Evolutionary conservation across 108 stramenopile genomes (phyloP), one percentile per base, ranked within the genome.

Genomic region (Discostella stelligeroides): DNA sequence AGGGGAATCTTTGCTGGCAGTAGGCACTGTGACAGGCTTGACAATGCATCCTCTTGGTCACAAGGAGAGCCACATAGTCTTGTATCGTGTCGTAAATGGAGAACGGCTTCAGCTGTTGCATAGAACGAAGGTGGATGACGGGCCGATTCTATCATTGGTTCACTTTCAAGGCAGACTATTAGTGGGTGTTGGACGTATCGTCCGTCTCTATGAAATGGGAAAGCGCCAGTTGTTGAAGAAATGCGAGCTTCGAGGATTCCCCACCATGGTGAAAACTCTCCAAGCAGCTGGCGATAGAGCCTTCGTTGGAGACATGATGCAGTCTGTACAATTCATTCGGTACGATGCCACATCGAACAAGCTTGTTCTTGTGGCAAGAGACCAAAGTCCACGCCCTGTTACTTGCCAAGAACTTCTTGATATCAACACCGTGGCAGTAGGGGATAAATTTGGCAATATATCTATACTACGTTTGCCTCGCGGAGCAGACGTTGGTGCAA

Each of bases 401-500:
- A 91, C 94, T 29, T 86, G 85, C 47, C 87, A 90, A 68, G 95
- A 93, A 48, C 79, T 98, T 29, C 80, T 99, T 40, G 98, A 99
- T 75, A 90, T 94, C 78, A 94, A 99, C 76, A 99, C 97, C 27
- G 90, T 97, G 34, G 97, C 97, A 4, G 97, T 92, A 0, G 95
- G 92, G 0, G 98, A 98, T 84, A 98, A 98, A 68, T 98, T 97
- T 73, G 98, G 98, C 23, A 97, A 97, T 74, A 72, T 99, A 14
- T 93, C 93, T 25, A 82, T 98, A 13, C 69, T 99, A 41, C 87
- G 97, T n/a, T 56, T 92, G 10, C 93, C 95, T 25, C 72, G 87
- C 43, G 94, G 91, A 28, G 81, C 87, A 17, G 89, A 91, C 34
- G 85, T 86, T 48, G 83, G 82, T 43, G 87, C 86, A 7, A 78